Percentiles rank a stretch among this genome's conserved stretches.
phyloP scores from a whole-genome alignment of 23 red algal genomes.

The Cyanidioschyzon merolae region DNA sequence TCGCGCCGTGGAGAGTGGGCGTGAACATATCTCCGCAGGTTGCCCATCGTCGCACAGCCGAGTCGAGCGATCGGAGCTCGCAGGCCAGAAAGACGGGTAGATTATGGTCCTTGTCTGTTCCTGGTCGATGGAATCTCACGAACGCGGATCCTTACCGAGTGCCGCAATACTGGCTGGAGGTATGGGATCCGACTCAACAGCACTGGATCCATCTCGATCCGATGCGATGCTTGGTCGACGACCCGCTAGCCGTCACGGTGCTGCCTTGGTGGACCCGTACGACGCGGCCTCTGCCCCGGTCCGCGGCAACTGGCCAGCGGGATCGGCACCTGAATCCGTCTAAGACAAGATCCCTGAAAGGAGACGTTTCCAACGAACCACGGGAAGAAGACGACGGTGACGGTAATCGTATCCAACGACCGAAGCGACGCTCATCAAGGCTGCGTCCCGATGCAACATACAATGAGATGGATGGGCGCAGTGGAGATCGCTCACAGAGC shows the following conservation, averaged over 20 bases:
- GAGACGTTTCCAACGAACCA: neutral
- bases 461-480: neutral
- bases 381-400: neutral
- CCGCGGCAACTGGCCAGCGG: neutral
- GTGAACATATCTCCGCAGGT: no score
- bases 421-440: no score
- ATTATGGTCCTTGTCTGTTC: no score
- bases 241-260: neutral
- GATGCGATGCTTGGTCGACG: constrained; percentile 19
- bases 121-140: neutral
- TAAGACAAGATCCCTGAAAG: neutral
- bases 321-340: neutral
- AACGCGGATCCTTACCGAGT: neutral
- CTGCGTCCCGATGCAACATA: neutral
- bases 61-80: no score
- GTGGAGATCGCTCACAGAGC: neutral
- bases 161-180: constrained; percentile 51
- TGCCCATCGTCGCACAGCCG: no score
- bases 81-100: no score
- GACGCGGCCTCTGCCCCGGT: neutral
- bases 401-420: neutral
- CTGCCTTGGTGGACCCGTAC: neutral
- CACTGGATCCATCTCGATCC: constrained; percentile 56
- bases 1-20: no score
- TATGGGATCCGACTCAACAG: constrained; percentile 23